Conservation (phyloP, 192 early-diverging fungal species). For the Coemansia aciculifera region DNA sequence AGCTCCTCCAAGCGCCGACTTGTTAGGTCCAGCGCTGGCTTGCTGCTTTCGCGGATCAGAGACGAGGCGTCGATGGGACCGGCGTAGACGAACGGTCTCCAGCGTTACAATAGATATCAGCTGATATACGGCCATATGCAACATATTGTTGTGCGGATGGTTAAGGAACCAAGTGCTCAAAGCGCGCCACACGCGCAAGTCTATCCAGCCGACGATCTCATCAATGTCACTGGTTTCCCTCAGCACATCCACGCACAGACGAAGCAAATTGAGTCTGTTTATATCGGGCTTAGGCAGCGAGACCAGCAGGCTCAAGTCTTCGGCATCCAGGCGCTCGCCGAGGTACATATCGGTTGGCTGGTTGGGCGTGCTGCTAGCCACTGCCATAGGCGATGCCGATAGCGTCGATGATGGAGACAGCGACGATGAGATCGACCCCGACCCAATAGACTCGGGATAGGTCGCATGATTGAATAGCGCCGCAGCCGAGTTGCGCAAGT, state of each 20-base stretch:
- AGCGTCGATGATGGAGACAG: constrained; percentile 55
- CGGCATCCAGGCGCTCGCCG: constrained; percentile 36
- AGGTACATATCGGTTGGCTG: constrained; percentile 11
- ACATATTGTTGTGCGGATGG: constrained; percentile 55
- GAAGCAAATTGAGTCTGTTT: constrained; percentile 39
- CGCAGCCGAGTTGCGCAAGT: constrained; percentile 43
- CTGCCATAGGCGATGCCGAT: constrained; percentile 46
- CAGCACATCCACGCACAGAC: constrained; percentile 45
- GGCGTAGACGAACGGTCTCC: constrained; percentile 45
- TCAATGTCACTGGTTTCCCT: constrained; percentile 46
- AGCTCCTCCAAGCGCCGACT: background rate
- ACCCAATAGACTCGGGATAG: constrained; percentile 40
- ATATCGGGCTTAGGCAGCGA: constrained; percentile 46
- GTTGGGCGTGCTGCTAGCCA: constrained; percentile 48
- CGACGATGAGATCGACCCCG: constrained; percentile 51
- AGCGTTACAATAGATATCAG: constrained; percentile 37
- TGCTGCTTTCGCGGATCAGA: constrained; percentile 12
- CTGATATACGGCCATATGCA: constrained; percentile 49
- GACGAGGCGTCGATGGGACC: constrained; percentile 19
- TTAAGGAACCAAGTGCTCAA: constrained; percentile 51
- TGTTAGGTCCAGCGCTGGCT: background rate
- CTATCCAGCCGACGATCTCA: constrained; percentile 50
- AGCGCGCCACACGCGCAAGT: constrained; percentile 53
- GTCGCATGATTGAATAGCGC: constrained; percentile 36
- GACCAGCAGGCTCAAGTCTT: constrained; percentile 36